Percentiles rank a stretch among this genome's conserved stretches.
phyloP scores from a whole-genome alignment of 2,329 filamentous ascomycete species.

The Stagonosporopsis tanaceti region DNA sequence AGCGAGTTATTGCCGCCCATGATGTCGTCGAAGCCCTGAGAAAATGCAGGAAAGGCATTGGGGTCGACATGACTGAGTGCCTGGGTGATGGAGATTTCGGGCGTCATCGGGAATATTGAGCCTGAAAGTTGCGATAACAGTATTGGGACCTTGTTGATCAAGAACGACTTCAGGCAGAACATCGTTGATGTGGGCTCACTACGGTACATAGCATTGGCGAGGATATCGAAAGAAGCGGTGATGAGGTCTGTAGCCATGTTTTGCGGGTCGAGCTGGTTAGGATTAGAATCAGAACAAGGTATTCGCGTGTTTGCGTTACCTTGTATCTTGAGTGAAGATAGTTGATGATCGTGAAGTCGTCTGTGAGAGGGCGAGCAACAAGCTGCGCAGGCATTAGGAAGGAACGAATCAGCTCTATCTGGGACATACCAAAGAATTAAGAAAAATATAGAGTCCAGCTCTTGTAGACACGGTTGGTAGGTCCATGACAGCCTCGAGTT shows the following conservation, averaged over 20 bases:
- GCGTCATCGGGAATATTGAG: constrained; percentile 66
- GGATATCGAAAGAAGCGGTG: constrained; percentile 85
- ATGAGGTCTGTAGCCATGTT: constrained; percentile 82
- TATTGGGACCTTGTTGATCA: constrained; percentile 76
- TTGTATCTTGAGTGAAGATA: constrained; percentile 87
- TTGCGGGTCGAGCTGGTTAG: constrained; percentile 73
- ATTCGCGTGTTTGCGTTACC: constrained; percentile 55
- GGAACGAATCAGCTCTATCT: neutral
- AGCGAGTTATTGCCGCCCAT: constrained; percentile 64
- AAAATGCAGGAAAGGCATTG: constrained; percentile 69
- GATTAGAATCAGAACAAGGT: constrained; percentile 37
- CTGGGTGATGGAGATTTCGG: constrained; percentile 71
- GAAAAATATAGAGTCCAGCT: constrained; percentile 83
- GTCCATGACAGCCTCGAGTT: constrained; percentile 67
- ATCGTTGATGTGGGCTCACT: constrained; percentile 67
- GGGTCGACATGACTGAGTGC: constrained; percentile 70
- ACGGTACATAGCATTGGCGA: constrained; percentile 85
- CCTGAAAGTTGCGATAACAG: constrained; percentile 66
- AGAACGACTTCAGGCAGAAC: constrained; percentile 82
- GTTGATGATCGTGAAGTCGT: constrained; percentile 79
- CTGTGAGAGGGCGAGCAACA: constrained; percentile 80
- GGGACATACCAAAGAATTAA: constrained; percentile 76
- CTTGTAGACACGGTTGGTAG: constrained; percentile 77
- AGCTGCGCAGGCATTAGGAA: constrained; percentile 65
- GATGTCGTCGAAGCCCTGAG: constrained; percentile 68